Evolutionary conservation across 352 stramenopile species (phyloP), one percentile per base, ranked within the genome.

Genomic region (Phytopythium aichiense): DNA sequence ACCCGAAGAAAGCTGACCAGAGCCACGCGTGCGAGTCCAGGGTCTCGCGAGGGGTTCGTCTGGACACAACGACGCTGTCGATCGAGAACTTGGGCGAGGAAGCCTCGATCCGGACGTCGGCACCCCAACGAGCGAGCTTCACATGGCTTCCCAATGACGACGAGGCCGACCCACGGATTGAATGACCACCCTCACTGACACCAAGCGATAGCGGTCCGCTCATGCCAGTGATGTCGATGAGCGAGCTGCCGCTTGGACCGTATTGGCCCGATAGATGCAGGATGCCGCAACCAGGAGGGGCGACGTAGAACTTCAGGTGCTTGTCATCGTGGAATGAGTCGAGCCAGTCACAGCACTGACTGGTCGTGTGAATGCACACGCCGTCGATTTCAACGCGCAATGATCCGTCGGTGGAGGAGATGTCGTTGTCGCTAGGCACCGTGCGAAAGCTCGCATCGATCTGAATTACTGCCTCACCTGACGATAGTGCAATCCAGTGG

Each of bases 281-380:
- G 37, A 89, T 57, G 16, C 65, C 66, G 4, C 31, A 66, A 7
- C 63, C 76, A 15, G 54, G 7, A 23, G 77, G 75, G 33, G 75
- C 58, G 31, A 73, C 71, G 51, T 81, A 78, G 55, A 89, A 85
- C 68, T 67, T 15, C 63, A 64, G 42, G 30, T 52, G 55, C 16
- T 42, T 20, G 55, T 53, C 23, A 20, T 76, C 64, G n/a, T 57
- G 53, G 37, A 72, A 85, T 0, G 50, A 57, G 11, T 78, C 81
- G 56, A 84, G 77, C 81, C 81, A 90, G 12, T 73, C 74, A 52
- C 76, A 87, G 62, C 81, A 86, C 0, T 68, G 72, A 31, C 52
- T 65, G 0, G 76, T 79, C 1, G 81, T 87, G 65, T 90, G 78
- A 57, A 90, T 77, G 55, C 81, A 90, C 30, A 90, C 28, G 0